These are phyloP conservation scores for Collariella sp. DNA, from an alignment of 495 filamentous ascomycete genomes.

Conservation along the genomic window DNA sequence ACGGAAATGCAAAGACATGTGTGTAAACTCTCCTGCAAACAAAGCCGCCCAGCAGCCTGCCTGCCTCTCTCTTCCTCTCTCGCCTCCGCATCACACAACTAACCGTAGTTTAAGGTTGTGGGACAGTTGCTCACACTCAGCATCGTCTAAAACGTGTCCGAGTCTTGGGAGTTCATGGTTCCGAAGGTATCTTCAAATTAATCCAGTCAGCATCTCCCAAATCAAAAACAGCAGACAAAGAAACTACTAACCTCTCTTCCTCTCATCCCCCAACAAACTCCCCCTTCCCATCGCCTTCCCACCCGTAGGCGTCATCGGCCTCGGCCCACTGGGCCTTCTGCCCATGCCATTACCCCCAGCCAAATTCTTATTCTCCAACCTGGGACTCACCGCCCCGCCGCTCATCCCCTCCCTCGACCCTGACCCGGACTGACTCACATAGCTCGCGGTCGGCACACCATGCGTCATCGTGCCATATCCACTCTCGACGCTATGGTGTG, in stretches of 20 bases:
- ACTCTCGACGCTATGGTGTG: conserved; percentile 42
- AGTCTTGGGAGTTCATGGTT: conserved; percentile 41
- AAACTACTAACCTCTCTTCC: conserved; percentile 42
- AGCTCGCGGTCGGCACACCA: conserved; percentile 30
- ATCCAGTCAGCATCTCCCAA: neutral
- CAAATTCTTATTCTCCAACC: conserved; percentile 39
- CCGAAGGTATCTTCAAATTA: conserved; percentile 45
- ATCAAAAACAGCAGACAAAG: neutral
- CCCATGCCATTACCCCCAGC: conserved; percentile 19
- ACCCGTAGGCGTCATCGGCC: conserved; percentile 43
- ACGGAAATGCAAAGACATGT: too few species aligned
- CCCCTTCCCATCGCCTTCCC: conserved; percentile 24
- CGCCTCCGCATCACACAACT: too few species aligned
- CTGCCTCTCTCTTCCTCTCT: neutral
- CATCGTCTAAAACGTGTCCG: conserved; percentile 43
- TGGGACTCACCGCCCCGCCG: conserved; percentile 29
- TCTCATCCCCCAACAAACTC: conserved; percentile 21
- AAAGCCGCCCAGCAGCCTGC: conserved; percentile 1
- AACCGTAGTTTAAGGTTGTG: too few species aligned
- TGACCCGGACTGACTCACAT: conserved; percentile 29
- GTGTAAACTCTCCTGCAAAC: neutral
- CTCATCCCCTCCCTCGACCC: neutral
- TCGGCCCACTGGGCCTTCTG: conserved; percentile 42
- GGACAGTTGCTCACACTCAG: too few species aligned
- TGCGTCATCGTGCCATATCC: conserved; percentile 43